Base-by-base conservation (phyloP, 1,139 yeast genomes). In the Geotrichum reessii region DNA sequence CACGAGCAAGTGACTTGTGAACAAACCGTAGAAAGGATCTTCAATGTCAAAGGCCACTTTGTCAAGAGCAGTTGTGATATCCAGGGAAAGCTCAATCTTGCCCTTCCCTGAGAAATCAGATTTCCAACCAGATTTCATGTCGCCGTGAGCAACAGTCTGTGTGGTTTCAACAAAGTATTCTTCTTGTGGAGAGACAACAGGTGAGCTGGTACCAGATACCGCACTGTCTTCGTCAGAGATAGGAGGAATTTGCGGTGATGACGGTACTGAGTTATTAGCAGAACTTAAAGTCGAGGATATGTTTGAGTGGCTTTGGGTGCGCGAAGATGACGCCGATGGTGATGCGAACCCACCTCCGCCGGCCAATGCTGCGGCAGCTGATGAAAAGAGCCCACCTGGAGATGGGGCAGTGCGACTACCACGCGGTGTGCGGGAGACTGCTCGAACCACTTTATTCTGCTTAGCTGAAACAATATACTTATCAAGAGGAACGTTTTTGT, bases 101-200 rank as follows among this genome's bases (percentile, higher is more conserved):
- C 97, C 98, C 47, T 78, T 77, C 40, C 84, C 87, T 17, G 83
- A 73, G 70, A 86, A 92, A 72, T 95, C 98, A 0, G 95, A 84
- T 71, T 93, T 93, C 99, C 99, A 93, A 5, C 99, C 99, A 25
- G 82, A 78, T 69, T 87, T 88, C 68, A 90, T 73, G 61, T 88
- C 96, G 6, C 97, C 97, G 58, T 84, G 81, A 14, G 86, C 81
- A 12, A 93, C 77, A 1, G 88, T 82, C 50, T 93, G 78, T 0
- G 81, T 79, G 66, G 90, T 96, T 67, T 90, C 95, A 6, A 85
- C 73, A 64, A 14, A 86, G 68, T 22, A 81, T 55, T 71, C 69
- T 74, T 73, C 60, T 61, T 65, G 59, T 2, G 67, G 64, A 0
- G 65, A 51, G 2, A 73, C 64, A 40, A 69, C 65, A 2, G 74